Evolutionary conservation across 441 rosid species (phyloP), one percentile per base, ranked within the genome.

Genomic region (Populus hybrid): DNA sequence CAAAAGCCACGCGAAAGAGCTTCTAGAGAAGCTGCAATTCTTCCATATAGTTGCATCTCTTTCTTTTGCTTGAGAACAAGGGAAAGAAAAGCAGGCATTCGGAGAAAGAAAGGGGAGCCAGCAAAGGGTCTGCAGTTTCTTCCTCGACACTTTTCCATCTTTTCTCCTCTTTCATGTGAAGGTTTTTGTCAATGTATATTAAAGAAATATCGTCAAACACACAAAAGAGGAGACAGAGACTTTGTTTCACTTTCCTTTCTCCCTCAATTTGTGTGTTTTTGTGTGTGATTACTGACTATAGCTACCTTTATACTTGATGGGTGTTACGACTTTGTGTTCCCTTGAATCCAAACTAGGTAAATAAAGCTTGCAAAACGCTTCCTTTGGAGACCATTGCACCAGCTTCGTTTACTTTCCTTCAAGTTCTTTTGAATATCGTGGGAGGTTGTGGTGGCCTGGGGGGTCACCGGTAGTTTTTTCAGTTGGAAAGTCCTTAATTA

Each of bases 1-100:
- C 71, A 74, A 86, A 8, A 80, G 46, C 81, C 91, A 88, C 78
- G 99, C 98, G 9, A 92, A 89, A 67, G 99, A 92, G 80, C 82
- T 92, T 18, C 80, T 95, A 38, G 98, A 91, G 70, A 81, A 93
- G 83, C 81, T 95, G 53, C 97, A 95, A 65, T 94, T 95, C 83
- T 92, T 82, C 69, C 99, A 95, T 75, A 91, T 95, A 12, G 97
- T 93, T 32, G 97, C 97, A 7, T 95, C 97, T 7, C 92, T 95
- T 65, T 89, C 97, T 76, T 76, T 88, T 74, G 85, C 83, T 61
- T 86, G 79, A 66, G 7, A 10, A 30, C 72, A 35, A 16, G 36
- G 40, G 24, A 9, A 64, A 75, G 70, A 70, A 5, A 21, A 35
- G 40, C 42, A 12, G 40, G 26, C 19, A 8, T n/a, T 50, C 61